These are phyloP conservation scores for Micractinium conductrix DNA, from an alignment of 139 green algal genomes.

Conservation along the genomic window DNA sequence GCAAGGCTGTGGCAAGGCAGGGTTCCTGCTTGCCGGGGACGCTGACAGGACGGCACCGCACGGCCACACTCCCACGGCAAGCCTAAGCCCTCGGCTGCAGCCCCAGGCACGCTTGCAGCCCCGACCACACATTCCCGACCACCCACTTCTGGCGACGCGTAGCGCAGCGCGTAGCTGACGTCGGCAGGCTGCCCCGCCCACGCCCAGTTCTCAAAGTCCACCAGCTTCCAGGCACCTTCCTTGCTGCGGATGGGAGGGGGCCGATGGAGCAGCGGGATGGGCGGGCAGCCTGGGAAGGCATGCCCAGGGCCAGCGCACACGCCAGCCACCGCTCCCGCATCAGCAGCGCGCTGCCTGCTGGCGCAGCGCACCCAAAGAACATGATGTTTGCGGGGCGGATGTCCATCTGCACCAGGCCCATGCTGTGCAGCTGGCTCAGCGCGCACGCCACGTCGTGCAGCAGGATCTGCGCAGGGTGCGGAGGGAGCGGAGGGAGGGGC, in stretches of 20 bases:
- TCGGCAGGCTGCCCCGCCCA: slow-evolving; percentile 2
- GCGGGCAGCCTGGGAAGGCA: no score
- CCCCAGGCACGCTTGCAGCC: no score
- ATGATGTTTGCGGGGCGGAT: slow-evolving; percentile 39
- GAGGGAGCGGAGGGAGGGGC: no score
- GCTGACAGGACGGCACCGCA: no score
- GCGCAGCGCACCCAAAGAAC: slow-evolving; percentile 21
- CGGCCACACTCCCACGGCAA: no score
- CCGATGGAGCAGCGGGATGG: neutral
- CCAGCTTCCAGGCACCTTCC: slow-evolving; percentile 35
- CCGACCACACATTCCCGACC: neutral
- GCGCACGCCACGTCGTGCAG: slow-evolving; percentile 33
- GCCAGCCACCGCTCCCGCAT: no score
- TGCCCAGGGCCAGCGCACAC: no score
- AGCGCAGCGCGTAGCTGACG: slow-evolving; percentile 31
- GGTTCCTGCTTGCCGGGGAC: no score
- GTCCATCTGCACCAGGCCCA: slow-evolving; percentile 39
- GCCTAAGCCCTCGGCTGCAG: no score
- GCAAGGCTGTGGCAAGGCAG: no score
- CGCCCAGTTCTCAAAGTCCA: slow-evolving; percentile 42
- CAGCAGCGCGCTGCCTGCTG: neutral
- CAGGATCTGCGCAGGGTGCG: no score
- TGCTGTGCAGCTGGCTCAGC: slow-evolving; percentile 32
- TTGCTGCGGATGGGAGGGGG: neutral
- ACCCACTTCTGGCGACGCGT: slow-evolving; percentile 27